These are phyloP conservation scores for Metschnikowia orientalis DNA, from an alignment of 805 yeast species.

Conservation along the genomic window DNA sequence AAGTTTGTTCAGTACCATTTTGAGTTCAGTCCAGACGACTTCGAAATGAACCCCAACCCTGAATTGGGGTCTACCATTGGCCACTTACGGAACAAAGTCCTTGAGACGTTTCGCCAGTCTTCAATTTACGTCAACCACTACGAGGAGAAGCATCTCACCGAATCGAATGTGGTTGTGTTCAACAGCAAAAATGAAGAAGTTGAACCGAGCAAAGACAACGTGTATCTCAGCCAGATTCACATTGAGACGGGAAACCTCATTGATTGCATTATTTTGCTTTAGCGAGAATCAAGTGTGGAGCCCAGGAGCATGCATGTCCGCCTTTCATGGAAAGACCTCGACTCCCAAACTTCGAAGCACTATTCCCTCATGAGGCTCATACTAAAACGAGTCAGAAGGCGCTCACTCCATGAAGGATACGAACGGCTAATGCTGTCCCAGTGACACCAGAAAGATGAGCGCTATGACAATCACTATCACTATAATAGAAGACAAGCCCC, in stretches of 20 bases:
- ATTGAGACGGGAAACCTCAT: constrained; percentile 43
- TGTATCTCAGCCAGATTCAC: constrained; percentile 33
- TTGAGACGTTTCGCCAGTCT: constrained; percentile 48
- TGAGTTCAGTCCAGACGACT: constrained; percentile 82
- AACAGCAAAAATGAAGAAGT: constrained; percentile 29
- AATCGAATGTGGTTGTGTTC: constrained; percentile 25
- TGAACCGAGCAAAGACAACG: constrained; percentile 16
- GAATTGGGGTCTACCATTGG: constrained; percentile 67
- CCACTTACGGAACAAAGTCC: constrained; percentile 54
- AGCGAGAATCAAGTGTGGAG: too few relatives aligned
- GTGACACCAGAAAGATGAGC: too few relatives aligned
- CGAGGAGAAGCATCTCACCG: constrained; percentile 5
- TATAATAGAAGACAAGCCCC: too few relatives aligned
- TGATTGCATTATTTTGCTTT: constrained; percentile 20
- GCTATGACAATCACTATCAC: too few relatives aligned
- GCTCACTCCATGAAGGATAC: too few relatives aligned
- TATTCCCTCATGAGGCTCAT: too few relatives aligned
- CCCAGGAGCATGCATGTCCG: too few relatives aligned
- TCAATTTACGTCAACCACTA: constrained; percentile 21
- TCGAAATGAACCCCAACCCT: constrained; percentile 52
- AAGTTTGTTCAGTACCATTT: constrained; percentile 51
- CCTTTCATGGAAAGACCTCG: too few relatives aligned
- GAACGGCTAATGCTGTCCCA: too few relatives aligned
- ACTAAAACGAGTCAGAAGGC: too few relatives aligned
- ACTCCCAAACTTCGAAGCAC: too few relatives aligned